Percentiles rank a stretch among this genome's conserved stretches.
phyloP scores from a whole-genome alignment of 2,329 filamentous ascomycete genomes.

The Domatiomyces catenatus region DNA sequence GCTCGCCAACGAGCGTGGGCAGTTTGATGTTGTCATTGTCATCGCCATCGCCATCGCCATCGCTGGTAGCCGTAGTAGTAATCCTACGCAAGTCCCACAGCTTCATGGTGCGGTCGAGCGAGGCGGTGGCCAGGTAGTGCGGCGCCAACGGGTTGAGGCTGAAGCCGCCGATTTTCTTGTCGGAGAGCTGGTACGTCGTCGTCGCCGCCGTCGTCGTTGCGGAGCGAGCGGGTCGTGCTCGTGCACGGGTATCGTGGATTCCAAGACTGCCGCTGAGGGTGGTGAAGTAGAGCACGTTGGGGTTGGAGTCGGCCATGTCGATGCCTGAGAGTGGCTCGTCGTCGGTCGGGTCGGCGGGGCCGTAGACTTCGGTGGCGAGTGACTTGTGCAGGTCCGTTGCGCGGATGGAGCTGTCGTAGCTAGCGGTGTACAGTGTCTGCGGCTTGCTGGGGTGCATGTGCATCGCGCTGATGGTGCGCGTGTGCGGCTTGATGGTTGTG shows the following conservation, averaged over 20 bases:
- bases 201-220: conserved; percentile 38
- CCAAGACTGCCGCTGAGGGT: conserved; percentile 71
- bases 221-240: no score
- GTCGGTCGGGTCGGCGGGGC: conserved; percentile 50
- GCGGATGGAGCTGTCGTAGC: conserved; percentile 85
- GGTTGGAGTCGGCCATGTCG: conserved; percentile 57
- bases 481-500: conserved; percentile 77
- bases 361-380: conserved; percentile 66
- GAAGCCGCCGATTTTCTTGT: conserved; percentile 94
- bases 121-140: conserved; percentile 76
- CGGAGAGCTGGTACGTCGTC: conserved; percentile 60
- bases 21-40: conserved; percentile 23
- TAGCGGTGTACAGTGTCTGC: conserved; percentile 66
- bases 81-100: conserved; percentile 78
- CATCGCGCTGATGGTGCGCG: conserved; percentile 74
- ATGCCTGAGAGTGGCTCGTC: conserved; percentile 73
- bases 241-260: conserved; percentile 67
- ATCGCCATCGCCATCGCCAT: conserved; percentile 7
- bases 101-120: conserved; percentile 73
- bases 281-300: conserved; percentile 69
- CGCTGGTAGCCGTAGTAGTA: no score
- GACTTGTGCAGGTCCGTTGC: conserved; percentile 72
- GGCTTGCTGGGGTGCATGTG: conserved; percentile 58
- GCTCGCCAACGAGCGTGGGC: conserved; percentile 63
- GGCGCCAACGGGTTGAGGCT: conserved; percentile 64